Conservation (phyloP, 768 basidiomycete species). For the Galerina marginata region DNA sequence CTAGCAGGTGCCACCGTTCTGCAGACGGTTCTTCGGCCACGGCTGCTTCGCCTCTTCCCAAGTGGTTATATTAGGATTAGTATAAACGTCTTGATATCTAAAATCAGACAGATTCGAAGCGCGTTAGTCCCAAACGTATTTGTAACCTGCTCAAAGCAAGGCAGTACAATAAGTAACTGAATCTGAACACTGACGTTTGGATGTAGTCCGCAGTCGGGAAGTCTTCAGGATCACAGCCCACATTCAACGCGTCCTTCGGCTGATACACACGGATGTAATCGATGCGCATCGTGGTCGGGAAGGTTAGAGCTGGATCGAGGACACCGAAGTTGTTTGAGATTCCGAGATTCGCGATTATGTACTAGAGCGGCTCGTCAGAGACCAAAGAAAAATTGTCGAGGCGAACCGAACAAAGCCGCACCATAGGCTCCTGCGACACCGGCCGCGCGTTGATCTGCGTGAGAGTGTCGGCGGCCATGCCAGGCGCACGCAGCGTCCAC, state of each 20-base stretch:
- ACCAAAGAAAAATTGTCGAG: not conserved
- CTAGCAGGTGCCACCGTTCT: constrained; percentile 14
- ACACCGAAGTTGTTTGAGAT: constrained; percentile 73
- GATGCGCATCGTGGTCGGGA: constrained; percentile 72
- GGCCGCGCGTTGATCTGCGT: constrained; percentile 66
- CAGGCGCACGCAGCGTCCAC: constrained; percentile 70
- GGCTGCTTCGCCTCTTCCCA: constrained; percentile 62
- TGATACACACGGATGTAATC: constrained; percentile 92
- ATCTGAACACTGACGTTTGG: constrained; percentile 36
- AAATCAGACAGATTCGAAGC: no score
- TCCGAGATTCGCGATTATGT: constrained; percentile 72
- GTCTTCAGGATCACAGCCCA: constrained; percentile 78
- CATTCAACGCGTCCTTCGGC: constrained; percentile 62
- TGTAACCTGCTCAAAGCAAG: not conserved
- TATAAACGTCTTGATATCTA: constrained; percentile 64
- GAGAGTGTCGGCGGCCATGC: constrained; percentile 53
- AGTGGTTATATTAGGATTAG: constrained; percentile 72
- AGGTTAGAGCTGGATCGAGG: constrained; percentile 69
- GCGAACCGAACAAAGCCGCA: constrained; percentile 25
- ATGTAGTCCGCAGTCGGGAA: constrained; percentile 83
- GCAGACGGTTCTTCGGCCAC: constrained; percentile 60
- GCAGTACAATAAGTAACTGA: not conserved
- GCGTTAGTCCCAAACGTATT: no score
- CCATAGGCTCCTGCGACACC: constrained; percentile 80
- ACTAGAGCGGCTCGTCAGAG: constrained; percentile 12